phyloP scores from a whole-genome alignment of 768 basidiomycete genomes.

The Galerina marginata region DNA sequence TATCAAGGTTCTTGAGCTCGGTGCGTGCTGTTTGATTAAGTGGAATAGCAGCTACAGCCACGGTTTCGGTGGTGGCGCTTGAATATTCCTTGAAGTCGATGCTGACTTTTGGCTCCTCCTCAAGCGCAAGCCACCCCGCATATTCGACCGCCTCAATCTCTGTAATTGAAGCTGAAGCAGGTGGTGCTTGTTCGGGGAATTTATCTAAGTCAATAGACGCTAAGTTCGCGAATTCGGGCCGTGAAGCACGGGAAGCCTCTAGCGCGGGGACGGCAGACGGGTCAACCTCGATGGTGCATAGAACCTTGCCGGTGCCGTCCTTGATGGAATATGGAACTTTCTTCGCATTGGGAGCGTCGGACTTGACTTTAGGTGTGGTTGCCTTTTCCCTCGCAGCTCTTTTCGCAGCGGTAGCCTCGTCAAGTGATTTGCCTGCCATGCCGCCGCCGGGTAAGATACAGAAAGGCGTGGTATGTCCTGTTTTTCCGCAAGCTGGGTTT shows the following conservation, averaged over 20 bases:
- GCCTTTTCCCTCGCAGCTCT: not conserved
- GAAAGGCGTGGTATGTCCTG: conserved; percentile 19
- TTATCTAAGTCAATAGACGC: not conserved
- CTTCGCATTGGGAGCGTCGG: not conserved
- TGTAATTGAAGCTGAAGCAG: not conserved
- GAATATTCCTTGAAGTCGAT: conserved; percentile 16
- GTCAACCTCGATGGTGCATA: conserved; percentile 1
- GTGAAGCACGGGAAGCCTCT: not conserved
- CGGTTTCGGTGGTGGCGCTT: not conserved
- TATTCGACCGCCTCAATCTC: conserved; percentile 12
- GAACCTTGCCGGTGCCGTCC: conserved; percentile 4
- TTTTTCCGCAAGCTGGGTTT: conserved; percentile 7
- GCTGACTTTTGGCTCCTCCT: conserved; percentile 4
- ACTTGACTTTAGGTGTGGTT: not conserved
- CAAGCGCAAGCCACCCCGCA: not conserved
- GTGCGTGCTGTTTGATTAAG: not conserved
- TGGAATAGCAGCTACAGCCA: not conserved
- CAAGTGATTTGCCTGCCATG: conserved; percentile 31
- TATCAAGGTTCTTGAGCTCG: not conserved
- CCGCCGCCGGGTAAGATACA: conserved; percentile 29
- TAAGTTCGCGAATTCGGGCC: not conserved
- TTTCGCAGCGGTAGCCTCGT: conserved; percentile 16
- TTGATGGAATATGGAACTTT: not conserved
- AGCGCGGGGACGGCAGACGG: not conserved
- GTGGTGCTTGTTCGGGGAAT: not conserved